Evolutionary conservation across 257 asterid species (phyloP), one percentile per base, ranked within the genome.

Genomic region (Ophiorrhiza pumila): DNA sequence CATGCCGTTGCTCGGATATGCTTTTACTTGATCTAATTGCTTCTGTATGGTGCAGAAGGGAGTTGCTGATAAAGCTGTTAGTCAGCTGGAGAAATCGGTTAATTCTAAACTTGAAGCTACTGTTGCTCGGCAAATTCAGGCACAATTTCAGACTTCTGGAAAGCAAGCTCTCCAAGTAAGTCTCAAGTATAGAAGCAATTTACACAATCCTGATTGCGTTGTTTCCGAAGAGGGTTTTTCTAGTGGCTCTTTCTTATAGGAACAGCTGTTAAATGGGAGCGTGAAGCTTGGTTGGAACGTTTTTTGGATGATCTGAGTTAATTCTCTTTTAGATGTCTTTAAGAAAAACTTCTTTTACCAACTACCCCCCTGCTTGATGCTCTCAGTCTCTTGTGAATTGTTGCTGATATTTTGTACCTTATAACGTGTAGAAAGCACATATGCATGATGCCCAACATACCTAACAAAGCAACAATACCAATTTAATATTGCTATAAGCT

Each of bases 161-260:
- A 95, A 84, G 85, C 99, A 90, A 85, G 96, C 94, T 72, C 92
- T 95, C 77, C 98, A 92, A 96, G 99, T 92, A 79, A 49, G 77
- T 66, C n/a, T 61, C 32, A 27, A 17, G 43, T 45, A 22, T 31
- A 50, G 27, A 41, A 13, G 12, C 58, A 37, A 64, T 27, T 53
- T 27, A 42, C 60, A 10, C 22, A 1, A 34, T 52, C 15, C 25
- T 31, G 14, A 18, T 4, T 34, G 29, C 32, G 25, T 27, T 25
- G 20, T 14, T 23, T 66, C n/a, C 34, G 45, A 25, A 25, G 35
- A 29, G 31, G 31, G 58, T 47, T 49, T 49, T 27, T 37, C 47
- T 27, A 18, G 32, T 32, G 29, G n/a, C 32, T 15, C 8, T n/a
- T 5, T 5, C 7, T 34, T 15, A 45, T 23, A 34, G 18, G 53